Evolutionary conservation across 2,329 filamentous ascomycete genomes (phyloP), one percentile per base, ranked within the genome.

Genomic region (Hypomyces perniciosus): DNA sequence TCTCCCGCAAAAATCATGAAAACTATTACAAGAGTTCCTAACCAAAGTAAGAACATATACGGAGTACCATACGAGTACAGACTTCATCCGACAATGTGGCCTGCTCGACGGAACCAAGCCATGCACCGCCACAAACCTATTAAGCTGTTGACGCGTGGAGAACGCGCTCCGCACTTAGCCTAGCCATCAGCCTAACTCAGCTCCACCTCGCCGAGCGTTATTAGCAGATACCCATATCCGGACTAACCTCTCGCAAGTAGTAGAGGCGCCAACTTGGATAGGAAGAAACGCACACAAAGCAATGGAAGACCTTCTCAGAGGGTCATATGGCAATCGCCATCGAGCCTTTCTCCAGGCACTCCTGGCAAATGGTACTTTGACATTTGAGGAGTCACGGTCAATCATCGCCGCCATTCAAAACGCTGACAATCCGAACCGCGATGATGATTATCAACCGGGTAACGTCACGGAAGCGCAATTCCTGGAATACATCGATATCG

Each of bases 311-410:
- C 59, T 66, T 13, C 44, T 70, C 8, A 62, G 62, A 3, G 56
- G 57, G 1, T 65, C 68, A 26, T 81, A 79, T 61, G 64, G 67
- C 50, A 75, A 95, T 64, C 78, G 77, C 55, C 88, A 96, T 66
- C 85, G 90, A 51, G 91, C 92, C 7, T 96, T 99, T 63, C 76
- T 97, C 1, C 93, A 99, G 69, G 88, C 88, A 44, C 84, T 99
- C 58, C 77, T 96, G 67, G 83, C 88, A 3, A 83, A 85, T 45
- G 86, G 88, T 26, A 82, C 83, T 41, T 76, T 97, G 67, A 95
- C 88, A 1, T 81, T 87, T 56, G 75, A 82, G 48, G 83, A 95
- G 61, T 84, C 85, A 9, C 83, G 83, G 61, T 80, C 82, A 1
- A 73, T 96, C 27, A 75, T 97, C 10, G 89, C 91, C 3, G 80